Evolutionary conservation across 1,284 basidiomycete species (phyloP).

Genomic region (Ustilago curta): DNA sequence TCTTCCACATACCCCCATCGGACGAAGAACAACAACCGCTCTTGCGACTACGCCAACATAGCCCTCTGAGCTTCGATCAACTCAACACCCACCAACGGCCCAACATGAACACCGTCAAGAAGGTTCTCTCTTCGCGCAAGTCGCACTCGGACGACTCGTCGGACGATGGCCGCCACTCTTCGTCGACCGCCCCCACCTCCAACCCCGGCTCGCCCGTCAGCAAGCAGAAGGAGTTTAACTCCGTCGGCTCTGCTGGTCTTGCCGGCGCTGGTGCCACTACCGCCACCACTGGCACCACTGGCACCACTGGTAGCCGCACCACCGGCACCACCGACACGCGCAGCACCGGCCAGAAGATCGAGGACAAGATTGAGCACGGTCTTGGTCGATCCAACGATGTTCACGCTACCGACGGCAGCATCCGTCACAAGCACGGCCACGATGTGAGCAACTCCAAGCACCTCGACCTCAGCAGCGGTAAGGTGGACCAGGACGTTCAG

Average conservation of each 20-base stretch:
- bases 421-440: conserved; percentile 53
- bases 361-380: conserved; percentile 46
- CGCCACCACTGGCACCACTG: conserved; percentile 9
- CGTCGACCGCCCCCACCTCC: conserved; percentile 42
- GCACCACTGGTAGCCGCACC: conserved; percentile 13
- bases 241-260: conserved; percentile 15
- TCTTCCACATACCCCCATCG: conserved; percentile 8
- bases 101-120: conserved; percentile 53
- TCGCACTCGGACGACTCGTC: conserved; percentile 47
- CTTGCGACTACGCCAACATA: conserved; percentile 15
- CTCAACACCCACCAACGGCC: background rate
- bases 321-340: conserved; percentile 7
- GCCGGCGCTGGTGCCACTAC: conserved; percentile 5
- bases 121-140: conserved; percentile 41
- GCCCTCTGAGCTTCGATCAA: conserved; percentile 6
- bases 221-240: conserved; percentile 28
- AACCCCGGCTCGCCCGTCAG: conserved; percentile 35
- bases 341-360: conserved; percentile 33
- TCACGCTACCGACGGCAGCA: conserved; percentile 44
- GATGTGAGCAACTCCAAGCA: conserved; percentile 38
- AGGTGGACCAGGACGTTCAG: conserved; percentile 68
- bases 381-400: conserved; percentile 49
- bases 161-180: conserved; percentile 32
- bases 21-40: conserved; percentile 21
- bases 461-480: conserved; percentile 60